Evolutionary conservation across 805 yeast species (phyloP).

Genomic region (Candida broadrunensis): DNA sequence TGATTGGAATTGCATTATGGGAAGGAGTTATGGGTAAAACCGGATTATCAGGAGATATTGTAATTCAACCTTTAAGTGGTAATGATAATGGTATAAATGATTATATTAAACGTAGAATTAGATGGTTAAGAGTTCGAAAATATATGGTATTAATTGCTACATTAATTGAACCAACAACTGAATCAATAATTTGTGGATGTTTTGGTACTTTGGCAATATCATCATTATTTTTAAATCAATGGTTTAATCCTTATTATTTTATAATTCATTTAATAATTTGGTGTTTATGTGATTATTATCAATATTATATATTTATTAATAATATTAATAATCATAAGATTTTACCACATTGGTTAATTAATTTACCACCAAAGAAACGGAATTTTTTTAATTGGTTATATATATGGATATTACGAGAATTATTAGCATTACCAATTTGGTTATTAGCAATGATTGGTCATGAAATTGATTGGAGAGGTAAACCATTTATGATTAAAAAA

Average conservation of each 20-base stretch:
- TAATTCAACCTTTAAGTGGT: constrained; percentile 62
- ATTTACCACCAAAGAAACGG: constrained; percentile 11
- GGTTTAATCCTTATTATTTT: constrained; percentile 38
- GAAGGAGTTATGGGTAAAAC: constrained; percentile 62
- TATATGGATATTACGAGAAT: constrained; percentile 68
- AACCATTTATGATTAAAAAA: constrained; percentile 66
- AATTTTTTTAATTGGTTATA: constrained; percentile 22
- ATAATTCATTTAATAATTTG: constrained; percentile 57
- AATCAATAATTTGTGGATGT: constrained; percentile 62
- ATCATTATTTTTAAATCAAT: constrained; percentile 32
- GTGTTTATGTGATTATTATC: constrained; percentile 63
- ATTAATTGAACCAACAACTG: constrained; percentile 82
- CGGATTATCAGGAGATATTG: constrained; percentile 75
- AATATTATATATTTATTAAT: constrained; percentile 45
- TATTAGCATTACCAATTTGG: constrained; percentile 83
- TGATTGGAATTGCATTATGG: constrained; percentile 89
- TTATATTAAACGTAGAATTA: constrained; percentile 63
- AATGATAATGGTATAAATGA: constrained; percentile 45
- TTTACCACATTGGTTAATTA: constrained; percentile 26
- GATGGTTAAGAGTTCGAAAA: constrained; percentile 85
- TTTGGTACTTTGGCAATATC: constrained; percentile 64
- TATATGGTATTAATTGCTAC: constrained; percentile 89
- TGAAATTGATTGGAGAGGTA: constrained; percentile 74
- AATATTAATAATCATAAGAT: constrained; percentile 13
- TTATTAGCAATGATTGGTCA: constrained; percentile 74